Conservation (phyloP, 2,329 filamentous ascomycete species). For the Albophoma yamanashiensis region DNA sequence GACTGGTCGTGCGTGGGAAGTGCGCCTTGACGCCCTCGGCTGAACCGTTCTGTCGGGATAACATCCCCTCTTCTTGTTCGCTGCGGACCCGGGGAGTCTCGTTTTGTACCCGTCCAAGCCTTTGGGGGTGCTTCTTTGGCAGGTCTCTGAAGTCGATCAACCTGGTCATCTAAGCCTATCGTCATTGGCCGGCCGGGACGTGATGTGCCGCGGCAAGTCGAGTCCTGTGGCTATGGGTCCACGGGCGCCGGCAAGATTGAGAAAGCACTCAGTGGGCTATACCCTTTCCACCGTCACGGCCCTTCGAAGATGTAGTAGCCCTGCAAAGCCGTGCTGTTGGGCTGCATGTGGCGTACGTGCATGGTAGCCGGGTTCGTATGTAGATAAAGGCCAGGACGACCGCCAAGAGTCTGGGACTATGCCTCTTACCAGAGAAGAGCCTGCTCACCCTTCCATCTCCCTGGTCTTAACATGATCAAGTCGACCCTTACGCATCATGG, state of each 20-base stretch:
- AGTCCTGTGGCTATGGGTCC: neutral
- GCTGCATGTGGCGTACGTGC: neutral
- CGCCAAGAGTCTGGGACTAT: neutral
- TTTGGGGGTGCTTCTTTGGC: neutral
- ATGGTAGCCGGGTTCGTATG: neutral
- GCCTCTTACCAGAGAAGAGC: neutral
- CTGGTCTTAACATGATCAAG: conserved; percentile 14
- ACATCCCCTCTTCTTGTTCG: neutral
- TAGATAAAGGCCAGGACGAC: neutral
- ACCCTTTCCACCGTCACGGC: neutral
- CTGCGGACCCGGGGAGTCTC: neutral
- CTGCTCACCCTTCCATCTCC: conserved; percentile 3
- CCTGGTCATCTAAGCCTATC: neutral
- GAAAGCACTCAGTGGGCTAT: neutral
- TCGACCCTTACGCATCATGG: conserved; percentile 18
- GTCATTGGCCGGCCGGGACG: neutral
- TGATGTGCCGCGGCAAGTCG: neutral
- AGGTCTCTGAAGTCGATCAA: neutral
- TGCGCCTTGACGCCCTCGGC: neutral
- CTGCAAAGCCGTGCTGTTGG: neutral
- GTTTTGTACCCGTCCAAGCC: neutral
- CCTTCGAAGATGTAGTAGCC: neutral
- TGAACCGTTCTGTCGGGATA: neutral
- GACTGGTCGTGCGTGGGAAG: neutral
- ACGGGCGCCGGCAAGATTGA: neutral